These are phyloP conservation scores for Berberis vulgaris DNA, from an alignment of 164 flowering plant genomes.

Conservation along the genomic window DNA sequence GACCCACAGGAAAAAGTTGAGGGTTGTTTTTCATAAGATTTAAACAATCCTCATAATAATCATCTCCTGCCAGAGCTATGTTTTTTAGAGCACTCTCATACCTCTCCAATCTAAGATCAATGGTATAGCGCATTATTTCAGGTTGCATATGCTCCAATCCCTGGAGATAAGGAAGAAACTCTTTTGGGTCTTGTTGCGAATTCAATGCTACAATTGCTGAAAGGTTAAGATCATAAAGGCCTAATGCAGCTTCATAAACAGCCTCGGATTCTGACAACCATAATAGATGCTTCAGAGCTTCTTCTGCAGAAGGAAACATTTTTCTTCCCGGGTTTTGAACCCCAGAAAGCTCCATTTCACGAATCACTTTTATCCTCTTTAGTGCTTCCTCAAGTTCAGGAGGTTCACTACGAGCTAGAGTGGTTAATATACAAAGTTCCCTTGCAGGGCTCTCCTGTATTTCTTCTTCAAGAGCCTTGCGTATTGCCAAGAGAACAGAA, in stretches of 20 bases:
- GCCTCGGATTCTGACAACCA: constrained; percentile 88
- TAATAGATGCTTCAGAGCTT: constrained; percentile 83
- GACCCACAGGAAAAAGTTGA: constrained; percentile 73
- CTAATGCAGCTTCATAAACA: constrained; percentile 88
- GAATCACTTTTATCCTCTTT: constrained; percentile 63
- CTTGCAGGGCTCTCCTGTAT: constrained; percentile 67
- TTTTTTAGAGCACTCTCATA: constrained; percentile 77
- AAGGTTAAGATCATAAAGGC: constrained; percentile 92
- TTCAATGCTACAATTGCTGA: constrained; percentile 94
- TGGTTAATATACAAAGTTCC: constrained; percentile 94
- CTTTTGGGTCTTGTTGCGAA: constrained; percentile 91
- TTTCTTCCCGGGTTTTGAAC: constrained; percentile 30
- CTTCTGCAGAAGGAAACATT: constrained; percentile 83
- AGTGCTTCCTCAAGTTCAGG: constrained; percentile 89
- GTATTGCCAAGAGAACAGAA: constrained; percentile 54
- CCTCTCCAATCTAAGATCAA: constrained; percentile 72
- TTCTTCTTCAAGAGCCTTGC: constrained; percentile 75
- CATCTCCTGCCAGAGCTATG: constrained; percentile 75
- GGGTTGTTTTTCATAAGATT: constrained; percentile 72
- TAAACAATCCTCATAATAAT: constrained; percentile 59
- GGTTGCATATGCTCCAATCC: constrained; percentile 60
- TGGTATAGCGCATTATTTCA: constrained; percentile 59
- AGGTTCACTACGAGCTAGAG: constrained; percentile 86
- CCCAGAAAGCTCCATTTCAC: constrained; percentile 67
- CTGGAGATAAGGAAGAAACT: constrained; percentile 92